phyloP scores from a whole-genome alignment of 306 rosid species.

The Cicer yamashitae region DNA sequence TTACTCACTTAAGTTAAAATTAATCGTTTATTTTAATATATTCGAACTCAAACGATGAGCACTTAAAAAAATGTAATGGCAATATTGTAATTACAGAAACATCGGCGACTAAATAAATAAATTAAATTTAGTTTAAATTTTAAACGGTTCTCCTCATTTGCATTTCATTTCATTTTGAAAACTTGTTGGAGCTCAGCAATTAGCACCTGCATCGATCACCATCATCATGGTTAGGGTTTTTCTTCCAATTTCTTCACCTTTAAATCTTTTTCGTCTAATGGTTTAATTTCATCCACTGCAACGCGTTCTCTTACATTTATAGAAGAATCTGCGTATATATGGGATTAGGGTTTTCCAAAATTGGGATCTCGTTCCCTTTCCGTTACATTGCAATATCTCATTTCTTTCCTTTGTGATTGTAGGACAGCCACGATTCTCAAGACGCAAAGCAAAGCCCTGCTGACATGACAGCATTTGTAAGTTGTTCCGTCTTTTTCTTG shows the following conservation, averaged over 20 bases:
- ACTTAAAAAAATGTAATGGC: background rate
- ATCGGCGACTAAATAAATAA: background rate
- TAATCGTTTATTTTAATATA: too few species aligned
- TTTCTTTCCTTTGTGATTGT: constrained; percentile 32
- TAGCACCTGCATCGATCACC: background rate
- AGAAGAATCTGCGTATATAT: background rate
- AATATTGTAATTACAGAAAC: background rate
- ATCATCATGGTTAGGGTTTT: constrained; percentile 25
- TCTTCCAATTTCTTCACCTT: background rate
- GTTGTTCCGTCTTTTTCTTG: constrained; percentile 44
- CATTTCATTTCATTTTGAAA: constrained; percentile 14
- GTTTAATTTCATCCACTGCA: background rate
- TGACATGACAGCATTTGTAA: constrained; percentile 94
- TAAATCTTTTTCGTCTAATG: background rate
- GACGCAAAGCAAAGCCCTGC: constrained; percentile 90
- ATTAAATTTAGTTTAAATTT: background rate
- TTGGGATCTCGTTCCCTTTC: constrained; percentile 13
- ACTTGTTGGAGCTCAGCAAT: background rate
- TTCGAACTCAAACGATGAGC: too few species aligned
- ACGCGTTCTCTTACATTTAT: background rate
- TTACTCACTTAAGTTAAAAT: too few species aligned
- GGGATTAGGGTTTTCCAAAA: constrained; percentile 26
- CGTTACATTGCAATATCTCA: constrained; percentile 7
- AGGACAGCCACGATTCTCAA: constrained; percentile 86
- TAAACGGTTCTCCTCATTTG: constrained; percentile 22